Evolutionary conservation across 2,329 filamentous ascomycete genomes (phyloP), one percentile per base, ranked within the genome.

Genomic region (Lecanicillium sp.): DNA sequence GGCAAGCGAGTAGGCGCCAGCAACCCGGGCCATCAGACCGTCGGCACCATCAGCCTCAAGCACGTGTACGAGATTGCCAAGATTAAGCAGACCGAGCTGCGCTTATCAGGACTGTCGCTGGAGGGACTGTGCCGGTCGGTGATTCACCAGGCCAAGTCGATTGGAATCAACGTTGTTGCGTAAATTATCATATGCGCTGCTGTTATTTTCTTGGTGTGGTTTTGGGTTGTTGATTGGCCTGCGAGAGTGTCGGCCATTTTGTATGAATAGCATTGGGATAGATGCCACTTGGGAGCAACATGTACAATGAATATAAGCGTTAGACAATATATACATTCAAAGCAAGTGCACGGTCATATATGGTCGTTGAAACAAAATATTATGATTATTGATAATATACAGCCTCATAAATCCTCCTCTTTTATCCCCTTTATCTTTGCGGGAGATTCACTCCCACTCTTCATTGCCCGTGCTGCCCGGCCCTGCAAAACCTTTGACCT

Each of bases 61-160:
- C 92, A 98, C 65, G 71, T 98, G 17, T 97, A 88, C 65, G 90
- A 97, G 68, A 97, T 98, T 62, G 92, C 92, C 48, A 89, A 87
- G 72, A 94, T 98, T 56, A 98, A 98, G 74, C 83, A 87, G 49
- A 69, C 74, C 38, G 86, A 92, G 63, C 66, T 81, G 45, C 73
- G 86, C 42, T 62, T 90, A 45, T 87, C 84, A 3, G 85, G 84
- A 2, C 58, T 87, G 51, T 72, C 76, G 34, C 61, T 89, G 38
- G 71, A 87, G 58, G 81, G 81, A 1, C 55, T 90, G 19, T 87
- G 84, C 65, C 80, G 74, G 62, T 77, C 79, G 39, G 69, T 90
- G 44, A 86, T 90, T 49, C 80, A 69, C 49, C 81, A 86, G 61
- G 80, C 81, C 42, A 86, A 79, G 65, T 83, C 81, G 15, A 79